These are phyloP conservation scores for Hebeloma cylindrosporum DNA, from an alignment of 768 basidiomycete species.

Conservation along the genomic window DNA sequence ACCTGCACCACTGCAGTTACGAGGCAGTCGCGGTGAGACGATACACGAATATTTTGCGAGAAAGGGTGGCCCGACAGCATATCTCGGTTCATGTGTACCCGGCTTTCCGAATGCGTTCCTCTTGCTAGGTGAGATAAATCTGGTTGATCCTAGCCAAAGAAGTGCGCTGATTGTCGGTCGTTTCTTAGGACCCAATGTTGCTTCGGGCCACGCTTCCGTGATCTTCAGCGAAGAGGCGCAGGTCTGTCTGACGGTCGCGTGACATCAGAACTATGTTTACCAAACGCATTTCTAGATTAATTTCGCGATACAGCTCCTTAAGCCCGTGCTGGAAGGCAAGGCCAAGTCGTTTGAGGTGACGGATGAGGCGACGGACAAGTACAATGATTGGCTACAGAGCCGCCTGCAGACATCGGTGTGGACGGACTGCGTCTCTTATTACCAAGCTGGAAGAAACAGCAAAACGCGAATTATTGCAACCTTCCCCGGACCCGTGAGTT, in stretches of 20 bases:
- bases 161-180: constrained; percentile 4
- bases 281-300: constrained; percentile 39
- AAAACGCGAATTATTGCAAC: constrained; percentile 45
- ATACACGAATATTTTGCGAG: constrained; percentile 45
- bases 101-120: constrained; percentile 57
- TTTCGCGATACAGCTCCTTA: constrained; percentile 48
- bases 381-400: constrained; percentile 52
- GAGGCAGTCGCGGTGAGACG: constrained; percentile 42
- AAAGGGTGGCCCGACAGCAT: constrained; percentile 52
- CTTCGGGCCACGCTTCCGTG: constrained; percentile 57
- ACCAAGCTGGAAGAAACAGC: constrained; percentile 37
- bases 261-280: constrained; percentile 13
- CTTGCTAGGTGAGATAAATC: constrained; percentile 40
- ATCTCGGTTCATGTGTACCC: constrained; percentile 52
- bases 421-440: constrained; percentile 55
- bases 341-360: constrained; percentile 52
- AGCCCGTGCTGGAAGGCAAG: constrained; percentile 49
- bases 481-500: constrained; percentile 52
- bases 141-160: too few species aligned
- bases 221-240: constrained; percentile 58
- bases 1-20: constrained; percentile 34
- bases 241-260: constrained; percentile 31
- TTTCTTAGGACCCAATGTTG: constrained; percentile 52
- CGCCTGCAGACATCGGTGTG: constrained; percentile 51
- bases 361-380: constrained; percentile 44